Evolutionary conservation across 345 rosid species (phyloP).

Genomic region (Gossypium ekmanianum): DNA sequence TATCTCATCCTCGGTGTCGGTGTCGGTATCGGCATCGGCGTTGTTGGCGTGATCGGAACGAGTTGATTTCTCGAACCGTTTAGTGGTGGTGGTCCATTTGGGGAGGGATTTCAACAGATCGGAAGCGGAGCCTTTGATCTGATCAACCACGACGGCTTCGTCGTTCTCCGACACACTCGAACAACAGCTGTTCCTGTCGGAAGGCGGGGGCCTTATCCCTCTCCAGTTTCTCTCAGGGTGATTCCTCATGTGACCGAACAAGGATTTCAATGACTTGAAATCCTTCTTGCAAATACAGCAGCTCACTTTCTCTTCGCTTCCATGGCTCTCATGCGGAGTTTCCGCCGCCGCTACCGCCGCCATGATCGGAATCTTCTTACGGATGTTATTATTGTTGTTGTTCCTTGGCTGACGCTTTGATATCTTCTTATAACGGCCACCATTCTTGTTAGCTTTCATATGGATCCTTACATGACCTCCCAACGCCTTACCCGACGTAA

Average conservation of each 20-base stretch:
- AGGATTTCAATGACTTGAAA: conserved; percentile 39
- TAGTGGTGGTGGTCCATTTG: conserved; percentile 22
- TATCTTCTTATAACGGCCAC: not conserved
- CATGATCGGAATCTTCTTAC: no score
- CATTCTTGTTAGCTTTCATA: conserved; percentile 13
- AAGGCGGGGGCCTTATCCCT: conserved; percentile 52
- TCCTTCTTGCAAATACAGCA: conserved; percentile 41
- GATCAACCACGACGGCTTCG: not conserved
- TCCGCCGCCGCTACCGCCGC: no score
- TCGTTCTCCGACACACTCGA: conserved; percentile 19
- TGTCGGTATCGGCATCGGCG: not conserved
- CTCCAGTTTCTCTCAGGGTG: conserved; percentile 73
- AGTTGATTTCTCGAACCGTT: conserved; percentile 8
- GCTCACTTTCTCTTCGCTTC: conserved; percentile 4
- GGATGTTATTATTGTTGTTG: no score
- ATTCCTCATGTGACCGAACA: conserved; percentile 82
- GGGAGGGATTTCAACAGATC: conserved; percentile 26
- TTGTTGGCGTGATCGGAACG: not conserved
- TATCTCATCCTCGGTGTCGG: not conserved
- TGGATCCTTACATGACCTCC: conserved; percentile 47
- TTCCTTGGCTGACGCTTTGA: conserved; percentile 3
- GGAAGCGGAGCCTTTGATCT: not conserved
- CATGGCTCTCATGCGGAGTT: not conserved
- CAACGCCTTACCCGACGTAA: conserved; percentile 38
- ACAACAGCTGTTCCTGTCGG: conserved; percentile 5